These are phyloP conservation scores for Talaromyces liani DNA, from an alignment of 495 filamentous ascomycete species.

Conservation along the genomic window DNA sequence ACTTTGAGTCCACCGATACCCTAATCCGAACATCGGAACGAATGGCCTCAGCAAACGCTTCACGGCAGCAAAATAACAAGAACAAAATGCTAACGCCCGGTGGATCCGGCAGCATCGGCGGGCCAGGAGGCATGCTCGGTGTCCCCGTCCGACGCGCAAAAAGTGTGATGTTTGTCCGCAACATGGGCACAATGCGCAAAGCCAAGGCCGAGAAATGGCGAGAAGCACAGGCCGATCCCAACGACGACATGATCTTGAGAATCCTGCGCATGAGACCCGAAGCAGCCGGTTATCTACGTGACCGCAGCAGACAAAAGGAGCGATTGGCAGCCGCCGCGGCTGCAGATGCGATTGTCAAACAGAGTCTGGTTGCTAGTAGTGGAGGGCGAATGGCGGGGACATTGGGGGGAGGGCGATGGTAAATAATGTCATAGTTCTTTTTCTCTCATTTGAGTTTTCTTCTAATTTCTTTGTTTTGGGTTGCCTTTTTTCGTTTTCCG, in stretches of 20 bases:
- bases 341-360: slow-evolving; percentile 88
- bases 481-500: slow-evolving; percentile 11
- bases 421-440: slow-evolving; percentile 11
- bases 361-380: slow-evolving; percentile 70
- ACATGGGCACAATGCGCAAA: slow-evolving; percentile 91
- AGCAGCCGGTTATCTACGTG: slow-evolving; percentile 81
- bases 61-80: slow-evolving; percentile 58
- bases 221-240: slow-evolving; percentile 92
- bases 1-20: slow-evolving; percentile 87
- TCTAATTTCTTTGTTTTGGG: slow-evolving; percentile 6
- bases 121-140: slow-evolving; percentile 59
- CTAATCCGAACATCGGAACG: slow-evolving; percentile 87
- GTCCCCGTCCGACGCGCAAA: slow-evolving; percentile 71
- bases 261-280: slow-evolving; percentile 96
- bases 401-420: slow-evolving; percentile 27
- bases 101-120: slow-evolving; percentile 59
- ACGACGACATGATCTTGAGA: slow-evolving; percentile 95
- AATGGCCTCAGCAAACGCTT: slow-evolving; percentile 86
- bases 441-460: slow-evolving; percentile 8
- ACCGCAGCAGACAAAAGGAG: slow-evolving; percentile 90
- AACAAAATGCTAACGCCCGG: slow-evolving; percentile 42
- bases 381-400: slow-evolving; percentile 57
- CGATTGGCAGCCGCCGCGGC: slow-evolving; percentile 81
- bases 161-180: slow-evolving; percentile 89
- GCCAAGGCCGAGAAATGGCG: slow-evolving; percentile 93